Evolutionary conservation across 495 filamentous ascomycete genomes (phyloP).

Genomic region (Letharia lupina): DNA sequence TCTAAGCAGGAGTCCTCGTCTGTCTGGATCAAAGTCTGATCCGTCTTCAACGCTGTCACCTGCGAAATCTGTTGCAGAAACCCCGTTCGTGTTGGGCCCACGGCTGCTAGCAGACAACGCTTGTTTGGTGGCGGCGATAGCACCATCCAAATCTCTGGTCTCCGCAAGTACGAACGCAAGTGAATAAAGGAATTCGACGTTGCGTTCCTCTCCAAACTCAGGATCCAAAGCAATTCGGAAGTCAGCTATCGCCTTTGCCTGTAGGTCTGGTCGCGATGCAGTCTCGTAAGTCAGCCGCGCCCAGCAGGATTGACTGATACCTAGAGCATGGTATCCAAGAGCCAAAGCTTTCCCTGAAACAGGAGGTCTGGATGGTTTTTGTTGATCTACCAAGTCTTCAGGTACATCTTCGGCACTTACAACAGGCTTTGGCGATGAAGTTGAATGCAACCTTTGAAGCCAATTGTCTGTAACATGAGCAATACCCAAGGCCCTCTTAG

Average conservation of each 20-base stretch:
- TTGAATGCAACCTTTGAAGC: constrained; percentile 40
- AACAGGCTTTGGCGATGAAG: constrained; percentile 29
- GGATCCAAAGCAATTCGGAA: constrained; percentile 63
- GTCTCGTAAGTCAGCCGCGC: constrained; percentile 69
- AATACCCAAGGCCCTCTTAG: constrained; percentile 66
- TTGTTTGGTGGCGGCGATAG: constrained; percentile 68
- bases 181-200: constrained; percentile 66
- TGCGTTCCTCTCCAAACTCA: constrained; percentile 49
- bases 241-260: constrained; percentile 62
- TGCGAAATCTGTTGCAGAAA: constrained; percentile 8
- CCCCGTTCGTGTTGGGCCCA: not conserved
- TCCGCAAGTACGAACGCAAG: constrained; percentile 75
- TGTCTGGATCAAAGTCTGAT: not conserved
- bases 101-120: constrained; percentile 32
- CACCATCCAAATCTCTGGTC: constrained; percentile 63
- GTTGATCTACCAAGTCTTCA: constrained; percentile 22
- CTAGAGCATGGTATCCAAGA: constrained; percentile 68
- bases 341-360: constrained; percentile 51
- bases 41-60: not conserved
- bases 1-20: constrained; percentile 14
- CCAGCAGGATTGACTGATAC: constrained; percentile 77
- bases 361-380: constrained; percentile 25
- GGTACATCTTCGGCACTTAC: constrained; percentile 32
- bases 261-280: constrained; percentile 55
- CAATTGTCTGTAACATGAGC: constrained; percentile 58